Evolutionary conservation across 2,329 filamentous ascomycete species (phyloP), one percentile per base, ranked within the genome.

Genomic region (Xylariaceae sp.): DNA sequence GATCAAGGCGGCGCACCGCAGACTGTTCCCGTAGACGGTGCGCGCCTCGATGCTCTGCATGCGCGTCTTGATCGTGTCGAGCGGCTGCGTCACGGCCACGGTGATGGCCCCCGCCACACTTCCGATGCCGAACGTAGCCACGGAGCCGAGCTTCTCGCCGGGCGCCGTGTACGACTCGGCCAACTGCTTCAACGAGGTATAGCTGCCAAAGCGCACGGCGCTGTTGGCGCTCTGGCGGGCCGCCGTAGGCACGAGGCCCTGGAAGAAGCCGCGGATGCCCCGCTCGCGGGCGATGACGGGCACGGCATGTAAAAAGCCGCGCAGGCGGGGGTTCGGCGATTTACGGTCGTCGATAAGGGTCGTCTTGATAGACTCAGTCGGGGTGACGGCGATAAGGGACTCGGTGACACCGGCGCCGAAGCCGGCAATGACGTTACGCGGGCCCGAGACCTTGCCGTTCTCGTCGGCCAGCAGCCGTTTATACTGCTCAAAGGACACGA

Each of bases 281-380:
- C 92, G 86, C 70, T 99, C 94, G 58, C 87, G 84, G 37, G 85
- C 86, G 58, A 99, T 97, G 55, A 97, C 81, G 49, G 83, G 85
- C 13, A 91, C 88, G 47, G 92, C 94, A 70, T 97, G 89, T 16
- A 97, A 76, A 74, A 99, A 96, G 22, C 94, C 94, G 57, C 85
- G 83, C 84, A 99, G 86, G 15, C 92, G 85, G 32, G 94, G 94
- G 36, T 89, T 89, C 26, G 83, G 78, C 3, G 82, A 80, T 76
- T 99, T 99, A 64, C 89, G 87, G 72, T 99, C 94, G 69, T 99
- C 94, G 68, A 99, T 97, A 81, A 99, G 76, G 63, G 95, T 95
- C 47, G 94, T 99, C 79, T 99, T 99, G 74, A 99, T 96, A 66
- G 89, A 95, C 75, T 99, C 94, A 55, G 95, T 96, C 0, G 94